These are phyloP conservation scores for Rhizopus stolonifer DNA, from an alignment of 371 early-diverging fungal genomes.

Conservation along the genomic window DNA sequence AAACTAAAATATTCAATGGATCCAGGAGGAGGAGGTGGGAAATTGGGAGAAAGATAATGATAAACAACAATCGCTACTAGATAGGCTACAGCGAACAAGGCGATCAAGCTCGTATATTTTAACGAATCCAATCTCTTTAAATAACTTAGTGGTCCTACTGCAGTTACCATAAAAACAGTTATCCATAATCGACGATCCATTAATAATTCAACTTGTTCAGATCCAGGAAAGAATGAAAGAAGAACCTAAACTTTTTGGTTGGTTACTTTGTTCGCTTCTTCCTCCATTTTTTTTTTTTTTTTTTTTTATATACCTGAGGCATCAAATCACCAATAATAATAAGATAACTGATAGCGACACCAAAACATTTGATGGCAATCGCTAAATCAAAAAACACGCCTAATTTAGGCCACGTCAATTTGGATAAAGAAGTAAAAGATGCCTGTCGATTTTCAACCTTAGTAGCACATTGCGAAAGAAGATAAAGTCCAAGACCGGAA, in stretches of 20 bases:
- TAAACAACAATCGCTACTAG: slow-evolving; percentile 86
- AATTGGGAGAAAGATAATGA: slow-evolving; percentile 64
- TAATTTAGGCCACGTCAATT: slow-evolving; percentile 89
- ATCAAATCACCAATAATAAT: slow-evolving; percentile 96
- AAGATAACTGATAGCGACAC: slow-evolving; percentile 98
- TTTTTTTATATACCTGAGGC: slow-evolving; percentile 60
- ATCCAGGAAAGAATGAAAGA: slow-evolving; percentile 29
- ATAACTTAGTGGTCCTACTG: slow-evolving; percentile 80
- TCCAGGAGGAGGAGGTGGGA: slow-evolving; percentile 43
- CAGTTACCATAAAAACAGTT: slow-evolving; percentile 64
- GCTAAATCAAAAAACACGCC: slow-evolving; percentile 93
- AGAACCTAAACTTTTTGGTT: too few relatives aligned
- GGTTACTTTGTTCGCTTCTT: too few relatives aligned
- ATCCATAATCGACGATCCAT: slow-evolving; percentile 85
- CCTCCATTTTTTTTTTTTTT: not conserved
- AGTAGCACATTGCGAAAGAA: slow-evolving; percentile 76
- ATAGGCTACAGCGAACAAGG: slow-evolving; percentile 89
- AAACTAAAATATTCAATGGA: slow-evolving; percentile 55
- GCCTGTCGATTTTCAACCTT: slow-evolving; percentile 73
- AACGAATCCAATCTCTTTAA: slow-evolving; percentile 89
- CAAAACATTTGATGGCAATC: slow-evolving; percentile 99
- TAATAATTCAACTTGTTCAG: slow-evolving; percentile 26
- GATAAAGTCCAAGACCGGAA: slow-evolving; percentile 83
- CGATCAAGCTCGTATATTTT: slow-evolving; percentile 91
- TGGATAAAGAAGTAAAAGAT: slow-evolving; percentile 88